Conservation (phyloP, 164 flowering plant species). For the Euptelea pleiosperma region DNA sequence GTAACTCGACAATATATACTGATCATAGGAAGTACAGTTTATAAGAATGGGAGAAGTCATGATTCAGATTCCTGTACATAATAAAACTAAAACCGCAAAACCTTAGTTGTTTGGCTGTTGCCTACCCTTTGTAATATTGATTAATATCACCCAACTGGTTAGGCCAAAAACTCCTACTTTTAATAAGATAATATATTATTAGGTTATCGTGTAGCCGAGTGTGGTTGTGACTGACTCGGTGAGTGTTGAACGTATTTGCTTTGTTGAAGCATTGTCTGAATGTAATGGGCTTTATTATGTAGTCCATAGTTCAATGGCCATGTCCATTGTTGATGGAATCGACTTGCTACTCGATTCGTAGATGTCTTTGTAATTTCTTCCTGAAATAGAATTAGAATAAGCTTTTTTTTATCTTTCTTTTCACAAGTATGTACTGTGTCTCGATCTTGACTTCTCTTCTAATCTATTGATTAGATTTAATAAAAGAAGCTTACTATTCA, state of each 20-base stretch:
- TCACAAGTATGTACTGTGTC: no score
- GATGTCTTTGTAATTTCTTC: slow-evolving; percentile 16
- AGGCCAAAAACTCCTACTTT: slow-evolving; percentile 1
- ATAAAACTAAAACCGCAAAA: slow-evolving; percentile 39
- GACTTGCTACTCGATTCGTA: slow-evolving; percentile 6
- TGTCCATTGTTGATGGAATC: slow-evolving; percentile 13
- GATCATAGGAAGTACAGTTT: slow-evolving; percentile 22
- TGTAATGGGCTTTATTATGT: slow-evolving; percentile 24
- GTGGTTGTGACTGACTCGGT: slow-evolving; percentile 21
- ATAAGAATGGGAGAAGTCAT: slow-evolving; percentile 15
- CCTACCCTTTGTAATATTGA: slow-evolving; percentile 12
- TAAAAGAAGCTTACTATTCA: no score
- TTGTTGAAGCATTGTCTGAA: slow-evolving; percentile 10
- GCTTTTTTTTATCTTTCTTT: no score
- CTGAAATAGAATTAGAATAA: slow-evolving; percentile 9
- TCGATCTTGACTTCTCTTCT: no score
- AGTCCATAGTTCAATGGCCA: slow-evolving; percentile 12
- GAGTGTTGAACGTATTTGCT: slow-evolving; percentile 15
- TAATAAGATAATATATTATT: slow-evolving; percentile 21
- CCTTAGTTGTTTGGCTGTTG: slow-evolving; percentile 18
- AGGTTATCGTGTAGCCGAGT: slow-evolving; percentile 20
- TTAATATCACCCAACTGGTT: slow-evolving; percentile 15
- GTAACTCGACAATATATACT: slow-evolving; percentile 15
- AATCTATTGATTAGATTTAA: no score
- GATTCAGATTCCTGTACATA: slow-evolving; percentile 50